Percentiles rank a stretch among this genome's conserved stretches.
These are phyloP conservation scores for Aspergillus cavernicola DNA, from an alignment of 495 filamentous ascomycete genomes.

Conservation along the genomic window DNA sequence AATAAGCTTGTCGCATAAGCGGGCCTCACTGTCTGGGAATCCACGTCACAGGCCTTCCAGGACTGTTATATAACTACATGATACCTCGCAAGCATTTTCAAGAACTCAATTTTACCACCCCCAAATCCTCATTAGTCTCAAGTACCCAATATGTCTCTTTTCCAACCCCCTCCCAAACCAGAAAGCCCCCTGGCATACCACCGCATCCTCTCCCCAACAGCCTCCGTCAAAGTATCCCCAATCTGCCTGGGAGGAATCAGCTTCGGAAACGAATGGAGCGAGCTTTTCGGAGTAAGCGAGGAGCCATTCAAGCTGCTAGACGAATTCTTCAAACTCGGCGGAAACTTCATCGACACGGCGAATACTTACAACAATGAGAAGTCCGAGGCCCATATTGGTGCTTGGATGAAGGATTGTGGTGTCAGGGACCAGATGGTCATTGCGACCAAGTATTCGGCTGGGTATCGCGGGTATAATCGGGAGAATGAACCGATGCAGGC, in stretches of 20 bases:
- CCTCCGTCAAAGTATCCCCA: constrained; percentile 6
- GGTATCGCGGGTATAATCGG: constrained; percentile 17
- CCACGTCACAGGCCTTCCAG: too few relatives aligned
- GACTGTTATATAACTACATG: too few relatives aligned
- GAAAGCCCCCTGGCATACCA: background rate
- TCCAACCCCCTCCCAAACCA: constrained; percentile 1
- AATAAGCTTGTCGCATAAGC: too few relatives aligned
- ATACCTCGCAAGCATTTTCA: too few relatives aligned
- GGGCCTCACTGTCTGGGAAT: too few relatives aligned
- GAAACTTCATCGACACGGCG: constrained; percentile 14
- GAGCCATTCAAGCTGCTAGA: constrained; percentile 11
- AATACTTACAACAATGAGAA: constrained; percentile 8
- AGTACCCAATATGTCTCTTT: background rate
- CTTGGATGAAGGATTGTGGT: constrained; percentile 14
- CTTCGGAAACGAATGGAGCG: constrained; percentile 8
- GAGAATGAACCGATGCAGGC: constrained; percentile 38
- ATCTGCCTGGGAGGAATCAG: constrained; percentile 8
- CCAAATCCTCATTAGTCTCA: too few relatives aligned
- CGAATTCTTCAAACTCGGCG: constrained; percentile 6
- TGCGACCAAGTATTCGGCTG: constrained; percentile 66
- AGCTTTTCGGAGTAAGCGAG: constrained; percentile 2
- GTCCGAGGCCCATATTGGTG: constrained; percentile 11
- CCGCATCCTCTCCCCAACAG: constrained; percentile 11
- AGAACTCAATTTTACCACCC: too few relatives aligned
- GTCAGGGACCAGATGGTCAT: constrained; percentile 62